These are phyloP conservation scores for Hymenotorrendiella dingleyae DNA, from an alignment of 2,329 filamentous ascomycete genomes.

Conservation along the genomic window DNA sequence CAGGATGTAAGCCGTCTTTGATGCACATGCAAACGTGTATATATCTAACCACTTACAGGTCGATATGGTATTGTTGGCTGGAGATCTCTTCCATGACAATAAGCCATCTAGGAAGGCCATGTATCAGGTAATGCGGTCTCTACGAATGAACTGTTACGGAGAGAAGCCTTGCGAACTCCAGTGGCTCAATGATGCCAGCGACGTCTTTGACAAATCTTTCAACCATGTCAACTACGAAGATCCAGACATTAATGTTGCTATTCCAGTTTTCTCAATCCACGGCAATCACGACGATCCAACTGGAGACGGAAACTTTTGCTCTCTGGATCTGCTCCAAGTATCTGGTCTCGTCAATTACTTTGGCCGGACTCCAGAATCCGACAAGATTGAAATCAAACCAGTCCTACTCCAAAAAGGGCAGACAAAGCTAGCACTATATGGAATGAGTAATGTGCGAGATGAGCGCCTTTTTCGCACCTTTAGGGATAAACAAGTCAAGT, in stretches of 20 bases:
- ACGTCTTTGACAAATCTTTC: slow-evolving; percentile 85
- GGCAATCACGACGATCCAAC: slow-evolving; percentile 98
- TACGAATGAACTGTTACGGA: slow-evolving; percentile 89
- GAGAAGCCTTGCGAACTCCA: slow-evolving; percentile 94
- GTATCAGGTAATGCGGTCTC: slow-evolving; percentile 93
- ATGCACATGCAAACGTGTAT: background rate
- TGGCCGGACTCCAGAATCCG: slow-evolving; percentile 82
- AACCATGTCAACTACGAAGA: slow-evolving; percentile 98
- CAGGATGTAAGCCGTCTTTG: slow-evolving; percentile 55
- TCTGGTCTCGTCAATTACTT: slow-evolving; percentile 95
- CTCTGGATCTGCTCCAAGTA: slow-evolving; percentile 84
- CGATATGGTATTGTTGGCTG: slow-evolving; percentile 93
- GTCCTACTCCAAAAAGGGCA: slow-evolving; percentile 87
- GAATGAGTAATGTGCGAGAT: slow-evolving; percentile 91
- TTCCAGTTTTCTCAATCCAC: slow-evolving; percentile 96
- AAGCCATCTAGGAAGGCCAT: slow-evolving; percentile 93
- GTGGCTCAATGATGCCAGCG: slow-evolving; percentile 86
- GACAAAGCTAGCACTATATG: slow-evolving; percentile 89
- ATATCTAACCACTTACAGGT: slow-evolving; percentile 42
- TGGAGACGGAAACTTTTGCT: slow-evolving; percentile 89
- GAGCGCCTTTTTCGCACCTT: slow-evolving; percentile 94
- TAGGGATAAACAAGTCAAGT: slow-evolving; percentile 86
- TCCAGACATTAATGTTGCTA: slow-evolving; percentile 91
- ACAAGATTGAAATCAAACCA: slow-evolving; percentile 89
- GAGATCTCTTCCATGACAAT: slow-evolving; percentile 97